These are phyloP conservation scores for Phytophthora gonapodyides DNA, from an alignment of 352 stramenopile species.

Conservation along the genomic window DNA sequence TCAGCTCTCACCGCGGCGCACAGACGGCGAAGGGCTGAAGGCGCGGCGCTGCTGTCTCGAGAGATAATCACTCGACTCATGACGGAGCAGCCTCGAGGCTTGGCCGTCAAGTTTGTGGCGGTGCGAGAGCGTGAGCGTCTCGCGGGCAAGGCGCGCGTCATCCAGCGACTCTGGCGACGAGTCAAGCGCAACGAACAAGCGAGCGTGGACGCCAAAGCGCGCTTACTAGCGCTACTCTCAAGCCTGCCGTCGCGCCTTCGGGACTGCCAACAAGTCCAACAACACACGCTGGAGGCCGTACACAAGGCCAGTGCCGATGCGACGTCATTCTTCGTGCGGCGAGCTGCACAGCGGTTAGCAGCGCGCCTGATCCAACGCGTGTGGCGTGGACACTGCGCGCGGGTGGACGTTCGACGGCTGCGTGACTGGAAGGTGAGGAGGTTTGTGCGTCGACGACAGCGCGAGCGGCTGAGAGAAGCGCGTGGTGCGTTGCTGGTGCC, in stretches of 20 bases:
- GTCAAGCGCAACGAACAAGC: slow-evolving; percentile 19
- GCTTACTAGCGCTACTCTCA: slow-evolving; percentile 34
- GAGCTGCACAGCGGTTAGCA: slow-evolving; percentile 31
- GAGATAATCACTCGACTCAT: slow-evolving; percentile 14
- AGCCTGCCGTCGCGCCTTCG: slow-evolving; percentile 23
- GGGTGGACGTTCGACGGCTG: slow-evolving; percentile 31
- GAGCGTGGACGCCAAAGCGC: slow-evolving; percentile 25
- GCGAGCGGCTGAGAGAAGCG: slow-evolving; percentile 39
- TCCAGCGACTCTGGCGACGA: slow-evolving; percentile 36
- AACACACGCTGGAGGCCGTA: slow-evolving; percentile 6
- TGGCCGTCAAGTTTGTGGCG: slow-evolving; percentile 8
- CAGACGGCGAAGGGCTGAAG: slow-evolving; percentile 20
- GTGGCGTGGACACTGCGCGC: slow-evolving; percentile 54
- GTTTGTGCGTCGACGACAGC: slow-evolving; percentile 33
- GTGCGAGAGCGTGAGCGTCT: slow-evolving; percentile 14
- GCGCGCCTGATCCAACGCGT: slow-evolving; percentile 53
- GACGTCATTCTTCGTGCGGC: slow-evolving; percentile 15
- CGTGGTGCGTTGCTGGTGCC: slow-evolving; percentile 37
- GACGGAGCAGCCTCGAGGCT: slow-evolving; percentile 5
- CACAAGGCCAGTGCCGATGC: slow-evolving; percentile 15
- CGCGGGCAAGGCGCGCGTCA: slow-evolving; percentile 8
- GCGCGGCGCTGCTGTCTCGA: slow-evolving; percentile 9
- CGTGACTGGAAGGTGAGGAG: slow-evolving; percentile 32
- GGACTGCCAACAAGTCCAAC: slow-evolving; percentile 18
- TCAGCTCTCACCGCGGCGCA: slow-evolving; percentile 18